Conservation (phyloP, 148 eudicot species). For the Diospyros lotus region DNA sequence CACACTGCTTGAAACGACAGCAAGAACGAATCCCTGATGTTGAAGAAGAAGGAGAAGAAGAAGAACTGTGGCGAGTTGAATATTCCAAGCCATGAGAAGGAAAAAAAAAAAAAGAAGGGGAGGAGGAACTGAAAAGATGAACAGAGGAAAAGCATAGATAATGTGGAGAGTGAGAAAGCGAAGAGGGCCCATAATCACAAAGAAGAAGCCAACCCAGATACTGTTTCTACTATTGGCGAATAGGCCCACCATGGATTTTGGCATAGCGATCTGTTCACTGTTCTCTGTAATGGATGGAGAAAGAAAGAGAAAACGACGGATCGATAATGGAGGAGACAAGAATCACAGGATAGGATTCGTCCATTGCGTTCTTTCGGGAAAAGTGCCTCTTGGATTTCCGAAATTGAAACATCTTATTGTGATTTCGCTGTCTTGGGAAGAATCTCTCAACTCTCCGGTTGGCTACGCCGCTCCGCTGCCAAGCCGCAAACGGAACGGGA, state of each 20-base stretch:
- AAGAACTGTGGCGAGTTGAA: background rate
- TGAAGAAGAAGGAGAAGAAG: slow-evolving; percentile 6
- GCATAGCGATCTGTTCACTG: background rate
- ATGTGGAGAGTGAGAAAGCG: background rate
- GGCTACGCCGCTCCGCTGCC: too few species aligned
- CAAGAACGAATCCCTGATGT: slow-evolving; percentile 11
- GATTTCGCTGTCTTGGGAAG: too few species aligned
- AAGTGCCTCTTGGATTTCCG: too few species aligned
- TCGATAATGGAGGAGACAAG: too few species aligned
- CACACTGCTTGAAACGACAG: slow-evolving; percentile 18
- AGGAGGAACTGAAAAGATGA: slow-evolving; percentile 8
- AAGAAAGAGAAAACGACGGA: background rate
- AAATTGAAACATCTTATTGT: too few species aligned
- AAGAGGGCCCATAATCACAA: background rate
- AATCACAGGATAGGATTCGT: too few species aligned
- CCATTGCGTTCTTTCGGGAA: too few species aligned
- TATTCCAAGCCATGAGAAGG: background rate
- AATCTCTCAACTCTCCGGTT: too few species aligned
- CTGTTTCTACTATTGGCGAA: slow-evolving; percentile 4
- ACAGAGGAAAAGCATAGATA: background rate
- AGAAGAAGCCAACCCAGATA: background rate
- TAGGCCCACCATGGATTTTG: slow-evolving; percentile 1
- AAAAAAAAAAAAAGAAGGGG: slow-evolving; percentile 6
- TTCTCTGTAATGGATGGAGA: background rate
- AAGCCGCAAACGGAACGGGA: too few species aligned